phyloP scores from a whole-genome alignment of 1,284 basidiomycete genomes.

The Puccinia polysora region DNA sequence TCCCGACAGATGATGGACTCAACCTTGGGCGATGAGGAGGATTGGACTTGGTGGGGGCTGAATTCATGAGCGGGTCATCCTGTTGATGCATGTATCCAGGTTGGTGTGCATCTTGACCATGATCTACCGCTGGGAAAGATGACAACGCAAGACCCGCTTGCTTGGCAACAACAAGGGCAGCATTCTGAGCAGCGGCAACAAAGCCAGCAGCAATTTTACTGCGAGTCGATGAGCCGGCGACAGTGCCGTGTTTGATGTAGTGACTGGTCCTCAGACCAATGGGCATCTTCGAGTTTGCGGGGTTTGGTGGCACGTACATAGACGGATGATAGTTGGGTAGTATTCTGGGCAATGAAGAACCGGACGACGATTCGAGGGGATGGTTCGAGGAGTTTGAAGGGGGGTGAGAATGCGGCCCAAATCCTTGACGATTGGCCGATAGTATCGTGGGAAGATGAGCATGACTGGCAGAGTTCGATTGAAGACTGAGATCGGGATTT shows the following conservation, averaged over 20 bases:
- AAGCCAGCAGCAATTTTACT: slow-evolving; percentile 40
- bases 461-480: neutral
- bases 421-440: slow-evolving; percentile 22
- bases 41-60: no score
- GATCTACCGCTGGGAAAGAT: no score
- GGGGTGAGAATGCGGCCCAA: neutral
- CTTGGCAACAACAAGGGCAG: slow-evolving; percentile 29
- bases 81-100: no score
- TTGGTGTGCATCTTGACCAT: no score
- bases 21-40: no score
- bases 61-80: neutral
- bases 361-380: neutral
- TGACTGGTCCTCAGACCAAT: slow-evolving; percentile 39
- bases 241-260: slow-evolving; percentile 29
- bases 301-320: neutral
- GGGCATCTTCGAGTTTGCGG: slow-evolving; percentile 19
- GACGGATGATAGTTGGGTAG: neutral
- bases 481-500: neutral
- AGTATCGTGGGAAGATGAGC: slow-evolving; percentile 24
- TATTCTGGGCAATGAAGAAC: neutral
- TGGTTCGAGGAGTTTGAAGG: no score
- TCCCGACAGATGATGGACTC: no score
- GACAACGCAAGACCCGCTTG: slow-evolving; percentile 25
- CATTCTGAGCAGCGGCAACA: slow-evolving; percentile 37
- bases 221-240: slow-evolving; percentile 5